Percentiles rank a stretch among this genome's conserved stretches.
phyloP scores from a whole-genome alignment of 768 basidiomycete species.

The Asterophora parasitica region DNA sequence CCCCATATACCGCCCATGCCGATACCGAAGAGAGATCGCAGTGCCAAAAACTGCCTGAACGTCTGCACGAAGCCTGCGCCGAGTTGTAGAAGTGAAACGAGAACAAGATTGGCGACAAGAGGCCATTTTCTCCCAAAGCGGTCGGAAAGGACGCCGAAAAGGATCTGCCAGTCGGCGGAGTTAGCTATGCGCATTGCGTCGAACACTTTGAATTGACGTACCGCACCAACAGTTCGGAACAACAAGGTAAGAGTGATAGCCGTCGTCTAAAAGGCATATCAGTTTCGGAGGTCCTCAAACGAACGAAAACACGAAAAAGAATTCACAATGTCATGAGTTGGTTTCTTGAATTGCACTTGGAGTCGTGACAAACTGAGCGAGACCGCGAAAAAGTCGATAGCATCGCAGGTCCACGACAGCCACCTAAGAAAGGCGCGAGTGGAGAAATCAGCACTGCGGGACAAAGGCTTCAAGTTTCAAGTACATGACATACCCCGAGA shows the following conservation, averaged over 20 bases:
- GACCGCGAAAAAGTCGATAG: constrained; percentile 83
- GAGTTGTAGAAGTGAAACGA: constrained; percentile 71
- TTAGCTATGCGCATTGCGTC: too few relatives aligned
- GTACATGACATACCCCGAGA: constrained; percentile 45
- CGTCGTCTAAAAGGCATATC: constrained; percentile 42
- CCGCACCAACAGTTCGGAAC: constrained; percentile 80
- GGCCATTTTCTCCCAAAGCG: constrained; percentile 95
- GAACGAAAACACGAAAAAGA: neutral
- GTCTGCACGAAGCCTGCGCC: constrained; percentile 78
- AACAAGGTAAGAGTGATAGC: constrained; percentile 90
- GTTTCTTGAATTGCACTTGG: constrained; percentile 40
- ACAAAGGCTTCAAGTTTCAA: too few relatives aligned
- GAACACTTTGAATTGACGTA: constrained; percentile 26
- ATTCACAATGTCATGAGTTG: constrained; percentile 37
- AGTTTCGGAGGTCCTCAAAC: neutral
- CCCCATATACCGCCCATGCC: constrained; percentile 93
- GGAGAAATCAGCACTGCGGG: neutral
- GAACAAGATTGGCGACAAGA: constrained; percentile 66
- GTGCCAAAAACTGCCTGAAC: constrained; percentile 73
- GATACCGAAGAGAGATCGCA: constrained; percentile 80
- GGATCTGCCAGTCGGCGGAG: constrained; percentile 31
- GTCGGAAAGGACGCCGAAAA: constrained; percentile 85
- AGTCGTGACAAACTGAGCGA: constrained; percentile 52
- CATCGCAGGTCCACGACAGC: constrained; percentile 86
- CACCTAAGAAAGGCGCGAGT: constrained; percentile 38